Conservation (phyloP, 768 basidiomycete genomes). For the Dioszegia crocea region DNA sequence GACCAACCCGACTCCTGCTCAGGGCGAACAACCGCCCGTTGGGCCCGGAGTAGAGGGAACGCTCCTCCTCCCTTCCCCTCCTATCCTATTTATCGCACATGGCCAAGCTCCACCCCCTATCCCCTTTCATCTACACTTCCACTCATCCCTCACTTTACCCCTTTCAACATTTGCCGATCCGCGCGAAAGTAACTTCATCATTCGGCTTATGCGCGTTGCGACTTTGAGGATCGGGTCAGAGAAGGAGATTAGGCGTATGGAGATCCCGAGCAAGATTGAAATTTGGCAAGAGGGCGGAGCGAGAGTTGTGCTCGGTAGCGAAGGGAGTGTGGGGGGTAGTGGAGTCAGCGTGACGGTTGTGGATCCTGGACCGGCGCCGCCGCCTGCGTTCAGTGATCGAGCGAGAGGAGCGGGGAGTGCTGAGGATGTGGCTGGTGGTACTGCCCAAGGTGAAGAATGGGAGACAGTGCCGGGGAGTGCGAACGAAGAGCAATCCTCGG, state of each 20-base stretch:
- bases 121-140: conserved; percentile 44
- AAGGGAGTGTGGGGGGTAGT: conserved; percentile 7
- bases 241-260: conserved; percentile 36
- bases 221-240: conserved; percentile 33
- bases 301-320: conserved; percentile 20
- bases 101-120: conserved; percentile 22
- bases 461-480: not conserved
- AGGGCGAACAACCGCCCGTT: not conserved
- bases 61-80: conserved; percentile 41
- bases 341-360: conserved; percentile 9
- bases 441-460: not conserved
- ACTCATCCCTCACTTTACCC: conserved; percentile 24
- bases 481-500: not conserved
- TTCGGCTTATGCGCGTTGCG: conserved; percentile 36
- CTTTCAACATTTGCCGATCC: conserved; percentile 37
- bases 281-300: conserved; percentile 40
- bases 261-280: conserved; percentile 32
- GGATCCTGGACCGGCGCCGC: conserved; percentile 6
- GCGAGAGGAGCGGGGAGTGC: not conserved
- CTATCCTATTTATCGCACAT: conserved; percentile 31
- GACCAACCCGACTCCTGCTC: conserved; percentile 3
- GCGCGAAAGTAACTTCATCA: conserved; percentile 23
- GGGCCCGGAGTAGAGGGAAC: conserved; percentile 27
- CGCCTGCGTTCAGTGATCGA: conserved; percentile 4
- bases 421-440: too few species aligned